A percentile compares a stretch with the other conserved stretches of the same genome.
These are phyloP conservation scores for Scutellaria barbata DNA, from an alignment of 257 asterid genomes.

Conservation along the genomic window DNA sequence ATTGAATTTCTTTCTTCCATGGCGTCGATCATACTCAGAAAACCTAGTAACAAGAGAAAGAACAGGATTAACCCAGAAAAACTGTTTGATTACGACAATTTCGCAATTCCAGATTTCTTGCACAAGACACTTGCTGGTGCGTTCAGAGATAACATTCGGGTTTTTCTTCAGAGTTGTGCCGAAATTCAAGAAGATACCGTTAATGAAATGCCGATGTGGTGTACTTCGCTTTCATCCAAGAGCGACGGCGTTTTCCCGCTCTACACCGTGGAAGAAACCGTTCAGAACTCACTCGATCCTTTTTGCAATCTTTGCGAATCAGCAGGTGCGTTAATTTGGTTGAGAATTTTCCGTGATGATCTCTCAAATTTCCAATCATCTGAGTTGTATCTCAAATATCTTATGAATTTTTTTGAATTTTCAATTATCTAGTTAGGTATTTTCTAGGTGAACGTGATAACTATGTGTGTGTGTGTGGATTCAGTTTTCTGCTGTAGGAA, in stretches of 20 bases:
- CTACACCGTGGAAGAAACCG: slow-evolving; percentile 68
- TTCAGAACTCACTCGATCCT: slow-evolving; percentile 49
- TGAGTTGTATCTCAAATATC: background rate
- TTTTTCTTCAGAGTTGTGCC: slow-evolving; percentile 57
- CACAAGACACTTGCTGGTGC: slow-evolving; percentile 47
- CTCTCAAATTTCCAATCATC: background rate
- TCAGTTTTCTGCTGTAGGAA: background rate
- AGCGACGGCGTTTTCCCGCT: slow-evolving; percentile 59
- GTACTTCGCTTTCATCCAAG: slow-evolving; percentile 43
- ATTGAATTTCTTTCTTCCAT: slow-evolving; percentile 36
- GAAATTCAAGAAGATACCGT: slow-evolving; percentile 50
- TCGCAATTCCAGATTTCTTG: slow-evolving; percentile 36
- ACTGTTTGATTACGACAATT: slow-evolving; percentile 49
- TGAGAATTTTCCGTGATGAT: background rate
- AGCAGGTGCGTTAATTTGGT: slow-evolving; percentile 49
- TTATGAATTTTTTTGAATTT: background rate
- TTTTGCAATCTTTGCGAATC: slow-evolving; percentile 71
- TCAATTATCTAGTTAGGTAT: background rate
- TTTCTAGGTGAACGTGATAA: background rate
- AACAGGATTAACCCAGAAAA: slow-evolving; percentile 44
- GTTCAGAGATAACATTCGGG: slow-evolving; percentile 59
- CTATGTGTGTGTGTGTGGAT: no score
- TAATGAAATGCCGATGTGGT: slow-evolving; percentile 66
- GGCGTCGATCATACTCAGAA: slow-evolving; percentile 52
- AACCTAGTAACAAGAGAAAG: slow-evolving; percentile 42